Percentiles rank a stretch among this genome's conserved stretches.
These are phyloP conservation scores for Phytophthora nicotianae DNA, from an alignment of 352 stramenopile genomes.

Conservation along the genomic window DNA sequence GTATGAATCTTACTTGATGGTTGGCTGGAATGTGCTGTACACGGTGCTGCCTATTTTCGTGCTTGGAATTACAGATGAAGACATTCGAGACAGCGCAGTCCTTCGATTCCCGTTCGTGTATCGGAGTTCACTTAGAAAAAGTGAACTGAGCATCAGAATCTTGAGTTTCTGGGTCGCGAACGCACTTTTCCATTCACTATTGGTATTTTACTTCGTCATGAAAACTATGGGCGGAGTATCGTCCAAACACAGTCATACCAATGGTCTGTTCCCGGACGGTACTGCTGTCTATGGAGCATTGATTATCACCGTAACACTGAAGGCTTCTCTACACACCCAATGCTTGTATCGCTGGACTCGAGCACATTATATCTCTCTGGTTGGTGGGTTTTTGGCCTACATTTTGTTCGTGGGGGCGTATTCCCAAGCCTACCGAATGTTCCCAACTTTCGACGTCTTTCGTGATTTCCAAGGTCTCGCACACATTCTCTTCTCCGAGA, in stretches of 20 bases:
- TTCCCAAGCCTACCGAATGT: slow-evolving; percentile 64
- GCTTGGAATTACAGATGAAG: slow-evolving; percentile 82
- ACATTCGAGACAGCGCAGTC: slow-evolving; percentile 76
- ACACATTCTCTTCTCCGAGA: slow-evolving; percentile 57
- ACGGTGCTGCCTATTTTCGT: slow-evolving; percentile 94
- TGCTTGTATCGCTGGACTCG: slow-evolving; percentile 75
- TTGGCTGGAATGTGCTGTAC: slow-evolving; percentile 96
- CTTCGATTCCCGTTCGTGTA: slow-evolving; percentile 84
- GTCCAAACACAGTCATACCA: slow-evolving; percentile 47
- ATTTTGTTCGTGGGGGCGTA: slow-evolving; percentile 76
- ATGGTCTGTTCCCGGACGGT: slow-evolving; percentile 74
- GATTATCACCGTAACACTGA: slow-evolving; percentile 79
- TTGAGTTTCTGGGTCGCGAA: slow-evolving; percentile 77
- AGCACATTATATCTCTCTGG: slow-evolving; percentile 71
- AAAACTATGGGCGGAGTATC: slow-evolving; percentile 46
- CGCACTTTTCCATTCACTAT: slow-evolving; percentile 69
- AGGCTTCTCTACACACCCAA: slow-evolving; percentile 78
- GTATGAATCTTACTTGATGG: slow-evolving; percentile 90
- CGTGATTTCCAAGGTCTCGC: slow-evolving; percentile 75
- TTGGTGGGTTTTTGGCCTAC: slow-evolving; percentile 67
- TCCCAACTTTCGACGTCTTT: slow-evolving; percentile 75
- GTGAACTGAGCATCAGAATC: slow-evolving; percentile 63
- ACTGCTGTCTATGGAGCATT: slow-evolving; percentile 82
- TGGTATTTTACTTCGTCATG: slow-evolving; percentile 77
- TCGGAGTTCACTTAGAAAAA: slow-evolving; percentile 64